Evolutionary conservation across 805 yeast genomes (phyloP), one percentile per base, ranked within the genome.

Genomic region (Grigorovia humatica): DNA sequence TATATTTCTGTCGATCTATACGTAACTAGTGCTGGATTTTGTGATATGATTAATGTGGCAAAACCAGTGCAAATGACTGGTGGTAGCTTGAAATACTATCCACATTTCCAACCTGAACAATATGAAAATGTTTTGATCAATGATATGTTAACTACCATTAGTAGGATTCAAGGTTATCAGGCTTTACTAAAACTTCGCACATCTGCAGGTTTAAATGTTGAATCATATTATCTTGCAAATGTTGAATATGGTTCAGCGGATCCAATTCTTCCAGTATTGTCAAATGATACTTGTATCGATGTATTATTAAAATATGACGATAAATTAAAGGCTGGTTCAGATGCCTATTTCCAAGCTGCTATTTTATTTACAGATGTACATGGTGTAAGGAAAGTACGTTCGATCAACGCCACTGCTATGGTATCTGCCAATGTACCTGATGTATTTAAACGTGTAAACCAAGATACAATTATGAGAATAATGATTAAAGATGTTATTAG

Each of bases 281-380:
- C 75, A 44, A 74, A 76, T 17, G 81, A 86, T 56, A 83, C 85
- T 46, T 75, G 83, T 5, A 66, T 88, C 47, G 83, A 87, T 9
- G 83, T 87, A 1, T 74, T 88, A 49, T 80, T 91, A 59, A 76
- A 75, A 47, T 85, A 87, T 61, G 96, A 89, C 62, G 88, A 88
- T 2, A 80, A 80, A 54, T 54, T 63, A 15, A 79, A 82, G 52
- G 73, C 85, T 1, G 80, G 80, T 54, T 74, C 77, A 42, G 96
- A 89, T 65, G 85, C 88, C 20, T 93, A 88, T 65, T 88, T 91
- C 72, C 99, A 93, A 69, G 85, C 87, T 1, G 97, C 98, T 0
- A 58, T 93, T 29, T 71, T 93, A 51, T 91, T 89, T 65, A 90
- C 97, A 0, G 85, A 88, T 47, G 62, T 74, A 1, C 74, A 75